A percentile compares a stretch with the other conserved stretches of the same genome.
These are phyloP conservation scores for Boletus insuetus DNA, from an alignment of 768 basidiomycete species.

Conservation along the genomic window DNA sequence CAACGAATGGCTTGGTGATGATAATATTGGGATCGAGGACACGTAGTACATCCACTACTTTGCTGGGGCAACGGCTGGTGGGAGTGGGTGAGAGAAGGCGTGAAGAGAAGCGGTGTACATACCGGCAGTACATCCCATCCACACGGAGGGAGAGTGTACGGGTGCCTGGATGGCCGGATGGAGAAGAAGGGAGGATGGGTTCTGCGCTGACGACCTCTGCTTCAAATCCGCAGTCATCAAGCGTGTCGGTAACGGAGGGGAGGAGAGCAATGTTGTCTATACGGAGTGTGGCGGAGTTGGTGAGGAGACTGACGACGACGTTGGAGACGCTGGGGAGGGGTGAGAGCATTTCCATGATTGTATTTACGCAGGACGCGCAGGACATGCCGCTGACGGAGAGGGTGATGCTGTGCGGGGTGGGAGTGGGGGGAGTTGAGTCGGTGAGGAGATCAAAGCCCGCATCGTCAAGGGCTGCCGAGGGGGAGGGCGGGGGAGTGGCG, in stretches of 20 bases:
- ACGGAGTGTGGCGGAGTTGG: constrained; percentile 50
- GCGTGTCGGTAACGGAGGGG: constrained; percentile 36
- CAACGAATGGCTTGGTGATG: constrained; percentile 39
- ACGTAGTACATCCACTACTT: constrained; percentile 42
- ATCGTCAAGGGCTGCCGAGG: constrained; percentile 35
- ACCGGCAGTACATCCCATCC: constrained; percentile 66
- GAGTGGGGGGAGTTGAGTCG: neutral
- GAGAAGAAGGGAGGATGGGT: constrained; percentile 16
- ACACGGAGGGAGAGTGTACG: constrained; percentile 55
- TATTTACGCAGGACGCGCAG: constrained; percentile 60
- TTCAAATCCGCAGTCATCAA: constrained; percentile 51
- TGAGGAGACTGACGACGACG: constrained; percentile 58
- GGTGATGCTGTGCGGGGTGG: constrained; percentile 34
- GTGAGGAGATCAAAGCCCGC: constrained; percentile 45
- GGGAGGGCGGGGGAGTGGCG: constrained; percentile 33
- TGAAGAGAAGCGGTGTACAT: constrained; percentile 23
- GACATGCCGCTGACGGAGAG: constrained; percentile 77
- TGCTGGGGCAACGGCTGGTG: constrained; percentile 52
- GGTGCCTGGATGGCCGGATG: constrained; percentile 1
- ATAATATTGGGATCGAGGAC: constrained; percentile 35
- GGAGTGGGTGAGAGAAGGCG: neutral
- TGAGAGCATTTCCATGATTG: constrained; percentile 50
- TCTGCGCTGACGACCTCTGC: constrained; percentile 37
- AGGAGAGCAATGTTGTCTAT: constrained; percentile 37
- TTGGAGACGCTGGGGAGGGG: constrained; percentile 51